phyloP scores from a whole-genome alignment of 2,329 filamentous ascomycete genomes.

The Diatrype stigma region DNA sequence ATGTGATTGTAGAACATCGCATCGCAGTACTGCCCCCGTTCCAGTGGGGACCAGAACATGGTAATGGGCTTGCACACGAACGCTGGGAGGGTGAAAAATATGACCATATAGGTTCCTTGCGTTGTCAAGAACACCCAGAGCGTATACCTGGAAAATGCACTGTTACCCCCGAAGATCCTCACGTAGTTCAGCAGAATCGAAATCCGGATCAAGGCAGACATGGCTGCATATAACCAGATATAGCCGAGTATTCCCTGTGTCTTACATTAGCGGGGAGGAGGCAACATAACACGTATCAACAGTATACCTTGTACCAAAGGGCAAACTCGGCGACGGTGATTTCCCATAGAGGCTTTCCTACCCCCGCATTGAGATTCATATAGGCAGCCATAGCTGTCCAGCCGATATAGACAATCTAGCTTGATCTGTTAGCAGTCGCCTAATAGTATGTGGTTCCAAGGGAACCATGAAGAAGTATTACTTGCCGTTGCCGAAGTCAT shows the following conservation, averaged over 20 bases:
- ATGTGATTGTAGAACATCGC: conserved; percentile 16
- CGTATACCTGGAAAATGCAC: neutral
- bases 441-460: no score
- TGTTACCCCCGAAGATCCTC: conserved; percentile 15
- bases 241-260: conserved; percentile 12
- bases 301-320: conserved; percentile 14
- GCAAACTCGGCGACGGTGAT: conserved; percentile 19
- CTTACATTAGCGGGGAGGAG: no score
- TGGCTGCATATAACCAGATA: conserved; percentile 19
- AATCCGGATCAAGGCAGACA: conserved; percentile 16
- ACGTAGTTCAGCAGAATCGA: conserved; percentile 22
- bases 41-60: conserved; percentile 11
- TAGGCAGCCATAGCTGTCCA: conserved; percentile 17
- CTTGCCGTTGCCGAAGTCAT: neutral
- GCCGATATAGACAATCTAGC: conserved; percentile 17
- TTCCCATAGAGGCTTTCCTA: conserved; percentile 22
- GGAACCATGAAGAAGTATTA: no score
- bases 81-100: conserved; percentile 18
- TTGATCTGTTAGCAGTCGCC: no score
- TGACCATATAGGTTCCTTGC: conserved; percentile 16
- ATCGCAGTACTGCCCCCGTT: conserved; percentile 7
- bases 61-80: conserved; percentile 18
- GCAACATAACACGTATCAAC: no score
- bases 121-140: conserved; percentile 13
- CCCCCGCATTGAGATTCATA: conserved; percentile 15